Evolutionary conservation across 2,329 filamentous ascomycete species (phyloP), one percentile per base, ranked within the genome.

Genomic region (Xylogone sp.): DNA sequence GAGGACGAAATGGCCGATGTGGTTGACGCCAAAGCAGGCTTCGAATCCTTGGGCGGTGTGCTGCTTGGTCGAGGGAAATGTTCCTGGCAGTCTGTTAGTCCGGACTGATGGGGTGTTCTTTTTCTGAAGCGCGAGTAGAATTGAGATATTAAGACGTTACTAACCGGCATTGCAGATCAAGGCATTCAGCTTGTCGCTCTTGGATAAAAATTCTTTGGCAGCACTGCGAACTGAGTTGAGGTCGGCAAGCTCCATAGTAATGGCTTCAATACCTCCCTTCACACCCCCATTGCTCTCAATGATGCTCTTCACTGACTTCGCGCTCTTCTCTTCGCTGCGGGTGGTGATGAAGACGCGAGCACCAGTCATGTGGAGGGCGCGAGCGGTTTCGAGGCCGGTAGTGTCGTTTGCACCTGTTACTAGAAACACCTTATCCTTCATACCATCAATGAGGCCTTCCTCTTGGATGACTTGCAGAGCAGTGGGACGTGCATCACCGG

Each of bases 1-100:
- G 12, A 82, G 70, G 0, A 81, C 69, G 63, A 82, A 82, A 54
- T 81, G 75, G 18, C 65, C 69, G 3, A 83, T 66, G 58, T 82
- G 73, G 60, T 81, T 81, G 16, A 70, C 73, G 46, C 70, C 77
- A 52, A 82, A 75, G 51, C 81, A 76, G 0, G 61, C 61, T 56
- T 82, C 78, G 59, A 72, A 74, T 21, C 75, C 74, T 51, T 77
- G 74, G n/a, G 53, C 56, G 2, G 72, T 77, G 12, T 53, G 50
- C n/a, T 68, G 56, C 19, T 70, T 65, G 46, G 53, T 46, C 19
- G 13, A 19, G 13, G 21, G 48, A 46, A 21, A n/a, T 18, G n/a
- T 18, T 39, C 6, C 34, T 39, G n/a, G 8, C n/a, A 16, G 8
- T 27, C 24, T 27, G 24, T 27, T 27, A 27, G n/a, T n/a, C n/a